A percentile compares a stretch with the other conserved stretches of the same genome.
Conservation (phyloP, 208 protist species). For the Trypanosoma scelopori region DNA sequence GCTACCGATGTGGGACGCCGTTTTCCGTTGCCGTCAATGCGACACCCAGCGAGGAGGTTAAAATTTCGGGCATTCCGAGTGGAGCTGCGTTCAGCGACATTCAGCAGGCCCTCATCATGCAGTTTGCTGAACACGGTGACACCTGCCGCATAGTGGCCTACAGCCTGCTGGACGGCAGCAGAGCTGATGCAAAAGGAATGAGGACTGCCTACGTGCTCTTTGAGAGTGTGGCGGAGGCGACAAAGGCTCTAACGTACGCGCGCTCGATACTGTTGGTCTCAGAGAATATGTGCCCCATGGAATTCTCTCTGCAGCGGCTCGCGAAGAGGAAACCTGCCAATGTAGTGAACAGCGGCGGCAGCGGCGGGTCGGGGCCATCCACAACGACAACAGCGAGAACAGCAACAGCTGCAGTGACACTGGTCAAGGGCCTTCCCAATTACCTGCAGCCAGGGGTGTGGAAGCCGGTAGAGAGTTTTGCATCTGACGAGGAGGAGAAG, state of each 20-base stretch:
- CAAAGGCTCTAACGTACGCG: slow-evolving; percentile 47
- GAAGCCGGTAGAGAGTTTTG: slow-evolving; percentile 48
- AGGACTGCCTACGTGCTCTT: slow-evolving; percentile 39
- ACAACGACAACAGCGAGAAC: background rate
- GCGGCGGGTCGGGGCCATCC: background rate
- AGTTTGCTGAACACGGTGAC: slow-evolving; percentile 23
- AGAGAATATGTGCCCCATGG: slow-evolving; percentile 24
- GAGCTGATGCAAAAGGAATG: slow-evolving; percentile 7
- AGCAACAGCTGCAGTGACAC: background rate
- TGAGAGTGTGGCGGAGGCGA: slow-evolving; percentile 45
- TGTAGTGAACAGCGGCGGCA: background rate
- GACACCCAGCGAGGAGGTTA: slow-evolving; percentile 46
- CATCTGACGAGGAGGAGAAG: slow-evolving; percentile 43
- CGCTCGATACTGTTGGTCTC: slow-evolving; percentile 43
- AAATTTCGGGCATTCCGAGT: slow-evolving; percentile 31
- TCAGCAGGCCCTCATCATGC: slow-evolving; percentile 19
- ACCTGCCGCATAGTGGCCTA: slow-evolving; percentile 21
- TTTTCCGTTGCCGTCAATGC: slow-evolving; percentile 43
- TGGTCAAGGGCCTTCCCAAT: slow-evolving; percentile 27
- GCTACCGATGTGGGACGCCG: slow-evolving; percentile 62
- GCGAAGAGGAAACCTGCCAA: slow-evolving; percentile 1
- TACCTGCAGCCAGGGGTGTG: slow-evolving; percentile 47
- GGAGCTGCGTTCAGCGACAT: slow-evolving; percentile 26
- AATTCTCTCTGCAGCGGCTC: slow-evolving; percentile 26
- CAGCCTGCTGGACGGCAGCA: background rate